Evolutionary conservation across 1,139 yeast genomes (phyloP).

Genomic region (Debaryomyces sp.): DNA sequence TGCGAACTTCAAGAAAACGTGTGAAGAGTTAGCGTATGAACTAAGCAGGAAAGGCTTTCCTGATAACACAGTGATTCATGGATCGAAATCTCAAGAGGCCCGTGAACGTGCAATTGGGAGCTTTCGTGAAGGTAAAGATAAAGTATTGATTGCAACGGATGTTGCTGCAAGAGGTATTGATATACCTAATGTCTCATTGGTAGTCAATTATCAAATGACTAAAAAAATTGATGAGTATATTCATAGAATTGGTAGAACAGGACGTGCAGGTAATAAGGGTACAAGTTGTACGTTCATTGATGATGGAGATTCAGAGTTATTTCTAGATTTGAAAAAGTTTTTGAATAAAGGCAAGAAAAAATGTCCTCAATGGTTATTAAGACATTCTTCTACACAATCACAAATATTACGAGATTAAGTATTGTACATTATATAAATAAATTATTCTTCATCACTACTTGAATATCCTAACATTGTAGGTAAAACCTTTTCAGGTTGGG

Average conservation of each 20-base stretch:
- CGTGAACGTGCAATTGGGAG: conserved; percentile 77
- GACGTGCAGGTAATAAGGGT: conserved; percentile 88
- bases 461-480: conserved; percentile 21
- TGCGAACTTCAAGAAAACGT: conserved; percentile 73
- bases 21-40: conserved; percentile 62
- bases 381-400: conserved; percentile 26
- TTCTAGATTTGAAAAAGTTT: conserved; percentile 54
- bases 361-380: conserved; percentile 55
- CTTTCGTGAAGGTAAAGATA: conserved; percentile 61
- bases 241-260: conserved; percentile 95
- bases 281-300: conserved; percentile 72
- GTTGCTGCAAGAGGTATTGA: conserved; percentile 98
- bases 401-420: conserved; percentile 17
- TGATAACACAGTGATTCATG: conserved; percentile 70
- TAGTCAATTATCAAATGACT: conserved; percentile 85
- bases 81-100: conserved; percentile 83
- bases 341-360: conserved; percentile 51
- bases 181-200: conserved; percentile 81
- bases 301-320: conserved; percentile 55
- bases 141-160: conserved; percentile 85
- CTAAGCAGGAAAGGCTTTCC: conserved; percentile 48
- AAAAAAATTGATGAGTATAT: conserved; percentile 78
- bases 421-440: conserved; percentile 2
- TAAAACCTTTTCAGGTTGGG: conserved; percentile 7
- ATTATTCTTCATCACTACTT: conserved; percentile 29